A percentile compares a stretch with the other conserved stretches of the same genome.
Conservation (phyloP, 2,329 filamentous ascomycete species). For the Lecanosticta acicola region DNA sequence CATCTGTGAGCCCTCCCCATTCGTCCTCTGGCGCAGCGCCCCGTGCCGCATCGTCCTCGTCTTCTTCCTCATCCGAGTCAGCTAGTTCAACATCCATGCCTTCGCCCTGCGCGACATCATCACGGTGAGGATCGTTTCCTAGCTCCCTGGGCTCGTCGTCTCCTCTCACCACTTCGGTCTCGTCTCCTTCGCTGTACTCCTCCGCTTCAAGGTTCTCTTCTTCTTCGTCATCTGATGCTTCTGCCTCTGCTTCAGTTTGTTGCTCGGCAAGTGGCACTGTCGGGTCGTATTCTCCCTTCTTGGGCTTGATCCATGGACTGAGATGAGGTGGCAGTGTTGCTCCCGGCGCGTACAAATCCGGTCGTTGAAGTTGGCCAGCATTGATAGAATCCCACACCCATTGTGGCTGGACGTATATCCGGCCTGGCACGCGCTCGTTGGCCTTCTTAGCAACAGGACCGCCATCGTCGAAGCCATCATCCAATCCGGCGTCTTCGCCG, state of each 20-base stretch:
- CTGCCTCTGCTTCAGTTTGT: slow-evolving; percentile 77
- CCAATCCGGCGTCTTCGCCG: slow-evolving; percentile 41
- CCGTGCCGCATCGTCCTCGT: slow-evolving; percentile 42
- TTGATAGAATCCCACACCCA: slow-evolving; percentile 99
- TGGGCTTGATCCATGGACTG: slow-evolving; percentile 88
- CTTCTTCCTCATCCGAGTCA: slow-evolving; percentile 42
- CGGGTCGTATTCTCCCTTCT: slow-evolving; percentile 85
- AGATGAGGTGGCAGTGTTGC: slow-evolving; percentile 87
- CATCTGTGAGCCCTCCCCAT: slow-evolving; percentile 45
- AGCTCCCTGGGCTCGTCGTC: slow-evolving; percentile 39
- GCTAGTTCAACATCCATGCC: slow-evolving; percentile 44
- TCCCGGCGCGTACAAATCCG: slow-evolving; percentile 84
- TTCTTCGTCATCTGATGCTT: slow-evolving; percentile 46
- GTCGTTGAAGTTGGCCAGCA: slow-evolving; percentile 77
- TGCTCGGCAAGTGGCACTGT: slow-evolving; percentile 80
- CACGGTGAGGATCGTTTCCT: slow-evolving; percentile 23
- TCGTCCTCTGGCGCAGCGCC: slow-evolving; percentile 43
- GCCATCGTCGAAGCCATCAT: slow-evolving; percentile 56
- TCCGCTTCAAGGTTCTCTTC: slow-evolving; percentile 33
- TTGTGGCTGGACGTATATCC: slow-evolving; percentile 91
- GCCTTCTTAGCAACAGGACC: slow-evolving; percentile 45
- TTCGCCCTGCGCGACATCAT: slow-evolving; percentile 28
- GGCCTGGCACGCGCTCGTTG: slow-evolving; percentile 75
- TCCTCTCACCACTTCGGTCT: slow-evolving; percentile 23
- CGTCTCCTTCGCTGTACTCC: slow-evolving; percentile 41